Conservation (phyloP, 345 rosid species). For the Salix viminalis region DNA sequence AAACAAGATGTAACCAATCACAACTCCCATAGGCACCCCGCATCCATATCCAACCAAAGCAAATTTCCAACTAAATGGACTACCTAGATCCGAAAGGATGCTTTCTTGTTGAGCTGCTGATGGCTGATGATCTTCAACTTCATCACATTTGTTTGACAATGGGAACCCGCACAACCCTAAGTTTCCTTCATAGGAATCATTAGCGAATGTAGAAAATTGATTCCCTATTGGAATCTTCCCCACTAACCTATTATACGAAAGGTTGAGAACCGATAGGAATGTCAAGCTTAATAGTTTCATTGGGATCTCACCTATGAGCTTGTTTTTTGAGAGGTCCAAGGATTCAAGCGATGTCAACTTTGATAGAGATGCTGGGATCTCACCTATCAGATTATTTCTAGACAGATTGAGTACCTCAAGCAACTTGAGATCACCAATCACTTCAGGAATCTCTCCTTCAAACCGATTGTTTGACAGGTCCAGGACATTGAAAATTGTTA, state of each 20-base stretch:
- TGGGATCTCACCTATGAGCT: too few relatives aligned
- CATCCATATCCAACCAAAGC: background rate
- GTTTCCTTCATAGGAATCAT: background rate
- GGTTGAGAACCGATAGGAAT: background rate
- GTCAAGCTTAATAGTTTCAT: background rate
- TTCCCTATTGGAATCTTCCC: background rate
- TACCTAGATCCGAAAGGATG: background rate
- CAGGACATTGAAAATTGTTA: background rate
- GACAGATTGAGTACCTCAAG: too few relatives aligned
- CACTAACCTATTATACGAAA: background rate
- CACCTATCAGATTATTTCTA: too few relatives aligned
- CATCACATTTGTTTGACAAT: background rate
- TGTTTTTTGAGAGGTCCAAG: too few relatives aligned
- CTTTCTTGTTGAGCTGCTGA: background rate
- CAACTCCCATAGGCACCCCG: background rate
- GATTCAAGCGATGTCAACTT: too few relatives aligned
- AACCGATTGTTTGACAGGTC: background rate
- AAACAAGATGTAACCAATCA: background rate
- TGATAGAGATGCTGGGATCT: too few relatives aligned
- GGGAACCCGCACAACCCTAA: background rate
- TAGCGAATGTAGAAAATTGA: background rate
- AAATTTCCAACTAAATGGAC: background rate
- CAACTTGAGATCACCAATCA: too few relatives aligned
- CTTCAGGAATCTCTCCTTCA: too few relatives aligned
- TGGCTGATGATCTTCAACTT: background rate